Evolutionary conservation across 2,329 filamentous ascomycete genomes (phyloP).

Genomic region (Cladosporium colombiae): DNA sequence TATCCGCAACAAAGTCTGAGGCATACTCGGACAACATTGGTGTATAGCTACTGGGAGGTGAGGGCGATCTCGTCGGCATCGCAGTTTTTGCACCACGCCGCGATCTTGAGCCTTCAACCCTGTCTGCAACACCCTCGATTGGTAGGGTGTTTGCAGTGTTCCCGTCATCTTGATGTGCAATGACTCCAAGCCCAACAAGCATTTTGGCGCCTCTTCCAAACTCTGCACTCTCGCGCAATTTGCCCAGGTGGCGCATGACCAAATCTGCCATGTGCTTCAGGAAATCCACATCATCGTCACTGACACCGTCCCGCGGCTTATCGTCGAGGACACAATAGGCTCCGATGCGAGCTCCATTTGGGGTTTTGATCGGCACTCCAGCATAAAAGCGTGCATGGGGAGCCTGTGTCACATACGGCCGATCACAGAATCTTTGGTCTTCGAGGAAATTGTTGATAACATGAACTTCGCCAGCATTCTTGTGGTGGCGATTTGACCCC

Average conservation of each 20-base stretch:
- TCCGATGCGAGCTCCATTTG: constrained; percentile 60
- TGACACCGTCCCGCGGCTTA: constrained; percentile 54
- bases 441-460: constrained; percentile 35
- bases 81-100: background rate
- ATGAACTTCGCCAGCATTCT: constrained; percentile 22
- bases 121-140: background rate
- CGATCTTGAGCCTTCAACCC: background rate
- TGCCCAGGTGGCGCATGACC: constrained; percentile 64
- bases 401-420: constrained; percentile 32
- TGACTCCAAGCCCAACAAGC: constrained; percentile 7
- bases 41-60: background rate
- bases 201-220: constrained; percentile 12
- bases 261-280: constrained; percentile 59
- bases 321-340: constrained; percentile 62
- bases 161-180: background rate
- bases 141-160: background rate
- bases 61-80: background rate
- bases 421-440: constrained; percentile 31
- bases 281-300: constrained; percentile 53
- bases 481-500: constrained; percentile 23
- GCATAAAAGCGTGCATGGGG: constrained; percentile 52
- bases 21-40: constrained; percentile 4
- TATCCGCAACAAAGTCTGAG: background rate
- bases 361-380: constrained; percentile 63
- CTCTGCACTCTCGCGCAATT: constrained; percentile 53